Percentiles rank a stretch among this genome's conserved stretches.
phyloP scores from a whole-genome alignment of 129 eudicot species.

The Artemisia argyi region DNA sequence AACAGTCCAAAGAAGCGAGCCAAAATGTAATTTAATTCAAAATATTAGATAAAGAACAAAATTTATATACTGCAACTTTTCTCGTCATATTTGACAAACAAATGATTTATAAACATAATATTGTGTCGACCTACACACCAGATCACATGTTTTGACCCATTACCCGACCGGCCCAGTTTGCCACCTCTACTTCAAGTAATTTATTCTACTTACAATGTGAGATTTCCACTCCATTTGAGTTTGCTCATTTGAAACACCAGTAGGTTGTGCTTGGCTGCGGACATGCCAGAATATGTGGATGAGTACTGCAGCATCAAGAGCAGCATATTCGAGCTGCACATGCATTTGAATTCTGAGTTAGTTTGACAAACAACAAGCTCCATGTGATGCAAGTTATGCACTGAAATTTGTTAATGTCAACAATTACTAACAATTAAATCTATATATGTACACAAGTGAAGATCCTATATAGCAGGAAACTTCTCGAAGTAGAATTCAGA shows the following conservation, averaged over 20 bases:
- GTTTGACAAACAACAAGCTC: background rate
- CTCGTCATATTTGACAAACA: background rate
- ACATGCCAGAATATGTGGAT: slow-evolving; percentile 82
- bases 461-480: background rate
- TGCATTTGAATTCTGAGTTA: background rate
- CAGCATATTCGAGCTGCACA: slow-evolving; percentile 94
- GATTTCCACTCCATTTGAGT: slow-evolving; percentile 87
- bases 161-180: background rate
- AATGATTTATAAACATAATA: background rate
- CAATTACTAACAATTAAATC: no score
- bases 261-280: slow-evolving; percentile 53
- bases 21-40: background rate
- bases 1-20: background rate
- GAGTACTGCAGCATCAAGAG: slow-evolving; percentile 96
- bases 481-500: background rate
- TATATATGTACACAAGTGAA: no score
- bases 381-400: no score
- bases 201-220: slow-evolving; percentile 60
- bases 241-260: slow-evolving; percentile 38
- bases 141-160: background rate
- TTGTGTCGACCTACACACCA: background rate
- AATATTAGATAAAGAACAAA: background rate
- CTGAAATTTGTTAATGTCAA: no score
- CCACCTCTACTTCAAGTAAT: background rate
- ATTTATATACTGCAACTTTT: background rate